Percentiles rank a stretch among this genome's conserved stretches.
Evolutionary conservation across 2,329 filamentous ascomycete species (phyloP).

Genomic region (Ophiocordyceps camponoti-floridani): DNA sequence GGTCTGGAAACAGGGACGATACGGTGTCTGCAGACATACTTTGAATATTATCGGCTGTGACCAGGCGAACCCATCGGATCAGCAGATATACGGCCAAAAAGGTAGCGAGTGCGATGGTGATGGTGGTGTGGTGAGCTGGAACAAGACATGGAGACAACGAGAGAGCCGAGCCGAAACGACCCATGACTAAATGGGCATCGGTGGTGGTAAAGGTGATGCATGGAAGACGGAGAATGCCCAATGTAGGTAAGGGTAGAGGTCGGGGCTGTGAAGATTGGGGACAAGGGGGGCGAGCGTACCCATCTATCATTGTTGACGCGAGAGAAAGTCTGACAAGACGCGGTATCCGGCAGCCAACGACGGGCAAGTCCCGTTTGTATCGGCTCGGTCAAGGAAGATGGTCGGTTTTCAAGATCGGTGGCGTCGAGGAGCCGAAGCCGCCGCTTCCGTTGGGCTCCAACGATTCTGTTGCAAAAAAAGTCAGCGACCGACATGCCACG

Average conservation of each 20-base stretch:
- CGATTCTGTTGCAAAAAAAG: constrained; percentile 1
- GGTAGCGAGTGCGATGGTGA: constrained; percentile 4
- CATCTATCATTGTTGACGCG: constrained; percentile 18
- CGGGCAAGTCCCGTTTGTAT: background rate
- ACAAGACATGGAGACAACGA: constrained; percentile 1
- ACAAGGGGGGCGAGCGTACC: constrained; percentile 17
- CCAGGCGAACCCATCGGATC: constrained; percentile 7
- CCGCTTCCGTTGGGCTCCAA: constrained; percentile 11
- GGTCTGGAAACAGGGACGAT: constrained; percentile 69
- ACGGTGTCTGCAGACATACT: constrained; percentile 56
- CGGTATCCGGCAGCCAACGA: background rate
- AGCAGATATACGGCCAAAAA: constrained; percentile 9
- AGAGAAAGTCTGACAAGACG: constrained; percentile 6
- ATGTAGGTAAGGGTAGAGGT: constrained; percentile 1
- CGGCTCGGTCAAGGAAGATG: background rate
- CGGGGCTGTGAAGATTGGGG: constrained; percentile 11
- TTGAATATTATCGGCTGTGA: constrained; percentile 22
- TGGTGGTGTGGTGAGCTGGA: constrained; percentile 2
- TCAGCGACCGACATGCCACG: background rate
- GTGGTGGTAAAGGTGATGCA: background rate
- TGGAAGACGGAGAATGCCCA: background rate
- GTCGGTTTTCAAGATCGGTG: background rate
- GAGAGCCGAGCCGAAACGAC: background rate
- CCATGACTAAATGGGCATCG: background rate
- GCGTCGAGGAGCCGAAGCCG: constrained; percentile 2